Evolutionary conservation across 805 yeast genomes (phyloP).

Genomic region (Ogataea henricii): DNA sequence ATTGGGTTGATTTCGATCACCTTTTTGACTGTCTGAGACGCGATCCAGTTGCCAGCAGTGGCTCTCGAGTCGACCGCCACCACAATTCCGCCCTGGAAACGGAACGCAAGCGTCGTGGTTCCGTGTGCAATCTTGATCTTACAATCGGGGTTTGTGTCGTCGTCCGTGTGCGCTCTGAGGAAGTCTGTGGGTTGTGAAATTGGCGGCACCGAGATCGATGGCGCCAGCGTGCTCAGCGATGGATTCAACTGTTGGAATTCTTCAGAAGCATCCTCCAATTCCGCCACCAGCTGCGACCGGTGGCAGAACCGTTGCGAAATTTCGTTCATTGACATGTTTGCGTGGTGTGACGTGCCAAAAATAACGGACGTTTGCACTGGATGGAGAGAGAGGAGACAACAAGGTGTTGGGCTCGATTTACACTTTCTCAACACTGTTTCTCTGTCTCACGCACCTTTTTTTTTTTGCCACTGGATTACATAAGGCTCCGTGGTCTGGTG

Average conservation of each 20-base stretch:
- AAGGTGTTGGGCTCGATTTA: not conserved
- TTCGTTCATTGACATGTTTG: constrained; percentile 34
- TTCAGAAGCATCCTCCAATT: constrained; percentile 24
- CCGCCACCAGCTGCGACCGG: constrained; percentile 27
- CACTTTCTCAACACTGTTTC: not conserved
- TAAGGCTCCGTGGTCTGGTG: not conserved
- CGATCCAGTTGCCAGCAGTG: constrained; percentile 97
- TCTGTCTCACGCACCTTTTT: not conserved
- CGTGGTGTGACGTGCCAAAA: not conserved
- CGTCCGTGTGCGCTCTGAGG: constrained; percentile 97
- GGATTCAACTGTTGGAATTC: constrained; percentile 21
- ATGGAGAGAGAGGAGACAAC: not conserved
- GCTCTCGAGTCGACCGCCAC: constrained; percentile 99
- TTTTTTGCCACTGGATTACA: constrained; percentile 2
- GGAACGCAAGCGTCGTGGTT: constrained; percentile 96
- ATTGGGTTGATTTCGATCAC: constrained; percentile 96
- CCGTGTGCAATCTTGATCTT: constrained; percentile 97
- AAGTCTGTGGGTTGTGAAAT: constrained; percentile 88
- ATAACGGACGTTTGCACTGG: not conserved
- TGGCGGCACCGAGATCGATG: constrained; percentile 74
- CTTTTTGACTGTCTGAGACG: constrained; percentile 96
- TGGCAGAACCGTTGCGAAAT: constrained; percentile 32
- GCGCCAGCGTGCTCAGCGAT: constrained; percentile 43
- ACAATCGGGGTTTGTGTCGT: constrained; percentile 88
- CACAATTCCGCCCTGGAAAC: constrained; percentile 92